Evolutionary conservation across 768 basidiomycete species (phyloP).

Genomic region (Lentinula edodes): DNA sequence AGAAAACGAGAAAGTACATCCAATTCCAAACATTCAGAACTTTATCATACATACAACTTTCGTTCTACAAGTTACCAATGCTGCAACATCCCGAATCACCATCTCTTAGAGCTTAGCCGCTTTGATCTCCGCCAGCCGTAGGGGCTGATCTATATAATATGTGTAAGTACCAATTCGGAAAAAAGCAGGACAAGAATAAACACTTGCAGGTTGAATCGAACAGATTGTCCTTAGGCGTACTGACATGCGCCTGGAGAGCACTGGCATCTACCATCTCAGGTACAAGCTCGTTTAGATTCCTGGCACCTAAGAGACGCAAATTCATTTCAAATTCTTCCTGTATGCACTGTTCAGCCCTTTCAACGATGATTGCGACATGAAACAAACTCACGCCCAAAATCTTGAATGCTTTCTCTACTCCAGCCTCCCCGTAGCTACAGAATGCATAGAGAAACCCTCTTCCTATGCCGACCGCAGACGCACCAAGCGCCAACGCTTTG

Average conservation of each 20-base stretch:
- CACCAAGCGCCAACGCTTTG: conserved; percentile 84
- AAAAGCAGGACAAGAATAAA: neutral
- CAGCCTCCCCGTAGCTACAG: conserved; percentile 83
- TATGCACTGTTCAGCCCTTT: neutral
- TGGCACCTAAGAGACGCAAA: conserved; percentile 88
- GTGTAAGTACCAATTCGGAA: no score
- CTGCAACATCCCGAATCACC: neutral
- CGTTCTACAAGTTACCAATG: no score
- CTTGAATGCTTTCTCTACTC: conserved; percentile 77
- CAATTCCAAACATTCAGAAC: no score
- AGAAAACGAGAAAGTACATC: no score
- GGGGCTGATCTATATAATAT: neutral
- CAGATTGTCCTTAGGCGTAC: conserved; percentile 66
- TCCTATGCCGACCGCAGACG: conserved; percentile 88
- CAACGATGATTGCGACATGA: neutral
- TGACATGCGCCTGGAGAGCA: conserved; percentile 60
- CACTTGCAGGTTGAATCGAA: conserved; percentile 78
- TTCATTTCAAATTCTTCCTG: conserved; percentile 99
- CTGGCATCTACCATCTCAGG: conserved; percentile 89
- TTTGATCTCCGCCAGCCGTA: neutral
- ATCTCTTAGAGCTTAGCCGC: neutral
- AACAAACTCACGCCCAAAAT: conserved; percentile 57
- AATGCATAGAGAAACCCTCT: conserved; percentile 87
- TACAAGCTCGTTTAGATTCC: conserved; percentile 69
- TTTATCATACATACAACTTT: no score